Base-by-base conservation (phyloP, 2,329 filamentous ascomycete genomes). In the Cladophialophora bantiana region DNA sequence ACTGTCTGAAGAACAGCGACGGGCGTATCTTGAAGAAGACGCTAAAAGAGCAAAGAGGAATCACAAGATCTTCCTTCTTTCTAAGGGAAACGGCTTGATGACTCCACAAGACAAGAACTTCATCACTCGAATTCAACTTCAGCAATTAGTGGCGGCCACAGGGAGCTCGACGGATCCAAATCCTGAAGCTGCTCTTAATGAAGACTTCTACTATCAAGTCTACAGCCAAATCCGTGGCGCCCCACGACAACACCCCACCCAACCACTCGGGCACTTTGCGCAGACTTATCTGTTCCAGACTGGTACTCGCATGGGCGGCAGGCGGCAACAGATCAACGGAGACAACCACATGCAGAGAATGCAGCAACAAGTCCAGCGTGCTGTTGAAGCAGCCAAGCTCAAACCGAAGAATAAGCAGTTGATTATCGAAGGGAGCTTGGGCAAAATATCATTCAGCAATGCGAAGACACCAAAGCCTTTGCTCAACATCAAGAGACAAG, bases 41-140 rank as follows among this genome's bases (percentile, higher is more conserved):
- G 94, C 94, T 0, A 95, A 94, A 80, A 89, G 95, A 59, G 94
- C 95, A 5, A 99, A 99, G 84, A 88, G 95, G 50, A 98, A 99
- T 76, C 94, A 98, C 82, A 99, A 99, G 83, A 98, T 99, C 69
- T 94, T 94, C 81, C 84, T 96, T 50, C 82, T 97, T 61, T 96
- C 93, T 31, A 93, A 93, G 80, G 93, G 96, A 74, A 99, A 99
- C 75, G 95, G 95, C 31, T 82, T 99, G 68, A 99, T 99, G 95
- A 99, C 95, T 3, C 95, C 95, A 0, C 94, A 98, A 76, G 95
- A 99, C 80, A 99, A 99, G 84, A 99, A 97, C 77, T 99, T 98
- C 80, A 97, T 99, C 72, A 98, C 95, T 4, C 89, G 95, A 18
- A 99, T 99, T 71, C 95, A 99, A 78, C 85, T 99, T 60, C 95